A percentile compares a stretch with the other conserved stretches of the same genome.
Evolutionary conservation across 306 rosid genomes (phyloP).

Genomic region (Vigna trinervia): DNA sequence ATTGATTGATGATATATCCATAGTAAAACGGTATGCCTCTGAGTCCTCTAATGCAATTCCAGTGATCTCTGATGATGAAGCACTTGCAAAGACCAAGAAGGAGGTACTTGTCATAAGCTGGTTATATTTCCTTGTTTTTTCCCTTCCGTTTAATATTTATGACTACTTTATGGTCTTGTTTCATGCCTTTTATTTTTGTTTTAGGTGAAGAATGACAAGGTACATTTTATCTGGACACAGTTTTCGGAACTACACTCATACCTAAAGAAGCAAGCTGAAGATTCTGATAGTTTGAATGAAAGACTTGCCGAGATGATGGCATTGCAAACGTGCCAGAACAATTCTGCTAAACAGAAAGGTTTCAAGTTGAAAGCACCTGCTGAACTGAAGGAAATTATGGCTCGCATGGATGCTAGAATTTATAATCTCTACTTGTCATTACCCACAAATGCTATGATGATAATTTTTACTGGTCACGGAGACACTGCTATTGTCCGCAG

Average conservation of each 20-base stretch:
- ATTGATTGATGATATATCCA: slow-evolving; percentile 77
- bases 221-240: slow-evolving; percentile 93
- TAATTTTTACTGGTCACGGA: slow-evolving; percentile 95
- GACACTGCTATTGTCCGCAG: slow-evolving; percentile 89
- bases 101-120: slow-evolving; percentile 62
- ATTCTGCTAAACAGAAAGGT: slow-evolving; percentile 54
- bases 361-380: slow-evolving; percentile 49
- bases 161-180: slow-evolving; percentile 40
- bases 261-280: slow-evolving; percentile 78
- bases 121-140: background rate
- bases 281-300: slow-evolving; percentile 69
- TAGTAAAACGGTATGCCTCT: slow-evolving; percentile 80
- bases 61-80: slow-evolving; percentile 87
- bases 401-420: slow-evolving; percentile 74
- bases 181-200: slow-evolving; percentile 26
- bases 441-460: slow-evolving; percentile 86
- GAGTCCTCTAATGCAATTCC: slow-evolving; percentile 84
- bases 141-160: slow-evolving; percentile 7
- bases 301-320: slow-evolving; percentile 88
- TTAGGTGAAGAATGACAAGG: slow-evolving; percentile 83
- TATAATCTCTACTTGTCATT: slow-evolving; percentile 58
- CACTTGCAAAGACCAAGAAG: slow-evolving; percentile 72
- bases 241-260: slow-evolving; percentile 81
- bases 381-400: slow-evolving; percentile 80
- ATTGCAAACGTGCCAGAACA: slow-evolving; percentile 72